Conservation (phyloP, 1,284 basidiomycete genomes). For the Pseudozyma pruni region DNA sequence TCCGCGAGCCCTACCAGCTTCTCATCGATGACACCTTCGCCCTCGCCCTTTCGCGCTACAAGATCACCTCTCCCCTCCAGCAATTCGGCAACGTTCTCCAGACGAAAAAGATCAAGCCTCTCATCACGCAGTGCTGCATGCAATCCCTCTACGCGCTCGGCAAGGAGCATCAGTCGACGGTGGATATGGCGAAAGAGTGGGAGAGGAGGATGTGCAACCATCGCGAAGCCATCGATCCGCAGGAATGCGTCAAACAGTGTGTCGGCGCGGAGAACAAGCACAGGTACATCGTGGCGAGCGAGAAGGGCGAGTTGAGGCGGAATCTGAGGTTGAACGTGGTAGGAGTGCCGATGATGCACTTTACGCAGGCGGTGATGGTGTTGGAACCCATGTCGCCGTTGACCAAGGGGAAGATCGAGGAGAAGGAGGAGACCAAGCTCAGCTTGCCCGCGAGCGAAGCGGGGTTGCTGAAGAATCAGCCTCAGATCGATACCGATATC, state of each 20-base stretch:
- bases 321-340: slow-evolving; percentile 40
- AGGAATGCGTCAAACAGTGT: slow-evolving; percentile 80
- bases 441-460: slow-evolving; percentile 37
- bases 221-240: slow-evolving; percentile 79
- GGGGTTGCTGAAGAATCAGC: slow-evolving; percentile 19
- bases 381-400: slow-evolving; percentile 64
- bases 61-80: slow-evolving; percentile 45
- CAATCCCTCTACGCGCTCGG: slow-evolving; percentile 59
- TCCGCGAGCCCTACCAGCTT: slow-evolving; percentile 65
- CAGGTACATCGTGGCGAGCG: slow-evolving; percentile 60
- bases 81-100: slow-evolving; percentile 54
- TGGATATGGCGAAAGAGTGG: slow-evolving; percentile 89
- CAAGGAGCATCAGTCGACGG: slow-evolving; percentile 59
- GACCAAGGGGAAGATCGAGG: slow-evolving; percentile 50
- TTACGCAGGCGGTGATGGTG: slow-evolving; percentile 64
- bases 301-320: slow-evolving; percentile 39
- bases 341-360: slow-evolving; percentile 62
- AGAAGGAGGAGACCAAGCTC: slow-evolving; percentile 51
- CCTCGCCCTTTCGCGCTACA: slow-evolving; percentile 52
- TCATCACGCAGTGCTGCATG: slow-evolving; percentile 67
- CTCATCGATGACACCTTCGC: slow-evolving; percentile 63
- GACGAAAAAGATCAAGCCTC: slow-evolving; percentile 57
- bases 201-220: slow-evolving; percentile 96
- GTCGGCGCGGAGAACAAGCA: slow-evolving; percentile 59
- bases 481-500: slow-evolving; percentile 33